A percentile compares a stretch with the other conserved stretches of the same genome.
These are phyloP conservation scores for Plantago coronopus DNA, from an alignment of 305 asterid species.

Conservation along the genomic window DNA sequence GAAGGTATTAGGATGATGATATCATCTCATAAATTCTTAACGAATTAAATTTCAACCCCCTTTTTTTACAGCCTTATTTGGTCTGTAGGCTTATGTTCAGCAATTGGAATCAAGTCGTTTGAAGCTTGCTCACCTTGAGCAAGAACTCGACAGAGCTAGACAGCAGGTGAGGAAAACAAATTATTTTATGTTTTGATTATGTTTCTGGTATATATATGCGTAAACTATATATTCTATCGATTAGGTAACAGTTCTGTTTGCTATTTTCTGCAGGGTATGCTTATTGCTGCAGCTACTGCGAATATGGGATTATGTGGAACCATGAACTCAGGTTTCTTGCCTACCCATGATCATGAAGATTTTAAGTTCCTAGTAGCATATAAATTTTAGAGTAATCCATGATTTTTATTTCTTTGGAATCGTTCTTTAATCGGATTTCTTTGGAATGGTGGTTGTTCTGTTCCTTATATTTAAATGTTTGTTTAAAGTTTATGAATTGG, in stretches of 20 bases:
- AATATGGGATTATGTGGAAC: constrained; percentile 46
- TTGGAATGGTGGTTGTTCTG: too few species aligned
- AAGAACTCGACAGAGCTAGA: constrained; percentile 70
- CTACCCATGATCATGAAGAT: too few species aligned
- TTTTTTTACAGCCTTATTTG: too few species aligned
- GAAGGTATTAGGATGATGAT: constrained; percentile 48
- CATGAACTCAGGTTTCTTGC: constrained; percentile 43
- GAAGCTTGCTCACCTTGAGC: constrained; percentile 86
- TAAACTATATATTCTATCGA: background rate
- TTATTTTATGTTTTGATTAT: background rate
- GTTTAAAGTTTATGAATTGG: background rate
- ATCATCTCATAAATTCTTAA: background rate
- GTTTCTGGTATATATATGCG: too few species aligned
- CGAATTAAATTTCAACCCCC: background rate
- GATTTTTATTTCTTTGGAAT: too few species aligned
- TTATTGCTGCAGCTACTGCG: constrained; percentile 45
- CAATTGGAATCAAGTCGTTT: constrained; percentile 79
- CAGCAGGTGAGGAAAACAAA: constrained; percentile 45
- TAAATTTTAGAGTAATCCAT: too few species aligned
- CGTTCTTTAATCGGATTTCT: too few species aligned
- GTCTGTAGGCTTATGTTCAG: constrained; percentile 67
- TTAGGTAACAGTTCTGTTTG: background rate
- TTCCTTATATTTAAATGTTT: too few species aligned
- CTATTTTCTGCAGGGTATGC: constrained; percentile 44
- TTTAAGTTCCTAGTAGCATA: too few species aligned